Conservation (phyloP, 768 basidiomycete genomes). For the Termitomyces sp. region DNA sequence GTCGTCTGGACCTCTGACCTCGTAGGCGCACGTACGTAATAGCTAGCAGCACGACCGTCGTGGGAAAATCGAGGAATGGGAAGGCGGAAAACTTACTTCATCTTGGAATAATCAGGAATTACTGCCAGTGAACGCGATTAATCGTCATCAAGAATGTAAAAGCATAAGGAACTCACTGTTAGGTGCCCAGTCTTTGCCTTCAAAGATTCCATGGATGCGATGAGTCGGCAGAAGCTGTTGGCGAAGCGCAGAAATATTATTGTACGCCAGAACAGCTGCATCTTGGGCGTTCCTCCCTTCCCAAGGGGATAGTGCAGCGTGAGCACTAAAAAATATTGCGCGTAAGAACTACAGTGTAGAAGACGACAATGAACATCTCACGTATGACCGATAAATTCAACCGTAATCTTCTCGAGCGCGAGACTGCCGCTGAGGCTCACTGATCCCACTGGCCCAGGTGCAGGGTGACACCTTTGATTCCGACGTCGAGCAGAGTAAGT, state of each 20-base stretch:
- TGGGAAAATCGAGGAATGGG: not conserved
- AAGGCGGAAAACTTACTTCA: constrained; percentile 38
- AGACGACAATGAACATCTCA: constrained; percentile 20
- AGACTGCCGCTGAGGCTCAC: constrained; percentile 61
- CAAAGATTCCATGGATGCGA: constrained; percentile 75
- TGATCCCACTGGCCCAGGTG: constrained; percentile 68
- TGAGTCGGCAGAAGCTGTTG: constrained; percentile 77
- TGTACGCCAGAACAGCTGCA: constrained; percentile 81
- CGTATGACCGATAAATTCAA: constrained; percentile 74
- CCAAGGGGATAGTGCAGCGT: constrained; percentile 78
- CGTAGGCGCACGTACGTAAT: constrained; percentile 68
- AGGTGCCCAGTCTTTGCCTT: constrained; percentile 68
- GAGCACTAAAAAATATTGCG: constrained; percentile 41
- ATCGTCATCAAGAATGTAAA: not conserved
- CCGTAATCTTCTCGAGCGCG: constrained; percentile 52
- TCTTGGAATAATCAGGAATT: constrained; percentile 76
- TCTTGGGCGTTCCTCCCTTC: constrained; percentile 80
- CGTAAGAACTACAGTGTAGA: too few species aligned
- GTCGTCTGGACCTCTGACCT: constrained; percentile 54
- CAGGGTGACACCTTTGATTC: constrained; percentile 69
- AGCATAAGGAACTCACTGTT: constrained; percentile 43
- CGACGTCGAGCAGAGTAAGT: not conserved
- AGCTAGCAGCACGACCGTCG: constrained; percentile 30
- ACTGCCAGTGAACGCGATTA: constrained; percentile 34
- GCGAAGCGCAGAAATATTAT: constrained; percentile 68